These are phyloP conservation scores for Sisymbrium irio DNA, from an alignment of 345 rosid genomes.

Conservation along the genomic window DNA sequence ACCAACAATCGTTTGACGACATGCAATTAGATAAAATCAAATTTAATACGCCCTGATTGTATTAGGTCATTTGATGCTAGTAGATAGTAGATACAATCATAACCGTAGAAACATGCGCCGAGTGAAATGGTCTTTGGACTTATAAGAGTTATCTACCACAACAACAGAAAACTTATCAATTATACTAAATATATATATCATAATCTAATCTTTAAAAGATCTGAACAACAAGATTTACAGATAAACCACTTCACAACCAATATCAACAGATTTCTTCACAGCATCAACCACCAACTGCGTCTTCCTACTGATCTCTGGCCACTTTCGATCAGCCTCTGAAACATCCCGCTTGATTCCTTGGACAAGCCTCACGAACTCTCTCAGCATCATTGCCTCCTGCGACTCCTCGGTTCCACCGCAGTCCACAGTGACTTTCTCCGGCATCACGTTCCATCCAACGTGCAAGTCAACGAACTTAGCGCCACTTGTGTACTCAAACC, in stretches of 20 bases:
- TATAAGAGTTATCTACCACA: neutral
- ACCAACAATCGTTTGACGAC: too few species aligned
- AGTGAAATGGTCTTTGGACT: too few species aligned
- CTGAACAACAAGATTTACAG: slow-evolving; percentile 15
- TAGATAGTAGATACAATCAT: too few species aligned
- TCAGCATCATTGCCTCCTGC: slow-evolving; percentile 64
- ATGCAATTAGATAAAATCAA: too few species aligned
- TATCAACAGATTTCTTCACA: slow-evolving; percentile 55
- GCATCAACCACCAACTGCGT: slow-evolving; percentile 65
- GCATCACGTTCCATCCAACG: slow-evolving; percentile 61
- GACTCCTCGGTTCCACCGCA: slow-evolving; percentile 37
- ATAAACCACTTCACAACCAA: slow-evolving; percentile 49
- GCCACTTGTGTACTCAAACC: slow-evolving; percentile 42
- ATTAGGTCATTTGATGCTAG: too few species aligned
- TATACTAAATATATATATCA: neutral
- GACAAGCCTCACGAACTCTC: slow-evolving; percentile 46
- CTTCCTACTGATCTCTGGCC: slow-evolving; percentile 62
- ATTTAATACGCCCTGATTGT: too few species aligned
- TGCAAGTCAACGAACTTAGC: slow-evolving; percentile 56
- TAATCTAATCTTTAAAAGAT: neutral
- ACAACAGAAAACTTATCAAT: too few species aligned
- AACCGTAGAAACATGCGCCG: too few species aligned
- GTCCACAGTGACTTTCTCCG: slow-evolving; percentile 41
- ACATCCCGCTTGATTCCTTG: slow-evolving; percentile 31
- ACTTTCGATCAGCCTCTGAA: slow-evolving; percentile 37